These are phyloP conservation scores for Rhodocollybia butyracea DNA, from an alignment of 768 basidiomycete species.

Conservation along the genomic window DNA sequence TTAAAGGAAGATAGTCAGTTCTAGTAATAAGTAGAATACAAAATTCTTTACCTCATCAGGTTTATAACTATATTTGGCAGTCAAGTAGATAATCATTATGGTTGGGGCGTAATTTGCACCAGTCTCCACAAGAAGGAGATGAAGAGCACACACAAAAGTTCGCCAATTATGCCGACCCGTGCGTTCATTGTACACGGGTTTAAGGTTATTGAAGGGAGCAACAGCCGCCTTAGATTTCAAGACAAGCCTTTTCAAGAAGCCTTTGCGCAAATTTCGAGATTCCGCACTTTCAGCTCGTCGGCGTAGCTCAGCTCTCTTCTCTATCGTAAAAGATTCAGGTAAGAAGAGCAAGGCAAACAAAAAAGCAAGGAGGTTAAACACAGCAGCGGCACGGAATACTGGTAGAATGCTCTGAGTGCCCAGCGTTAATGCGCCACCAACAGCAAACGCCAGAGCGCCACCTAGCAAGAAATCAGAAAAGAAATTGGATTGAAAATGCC, in stretches of 20 bases:
- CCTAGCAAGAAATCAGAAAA: conserved; percentile 13
- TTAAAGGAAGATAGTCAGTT: not conserved
- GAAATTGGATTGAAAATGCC: not conserved
- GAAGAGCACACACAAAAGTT: conserved; percentile 23
- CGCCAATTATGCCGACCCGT: conserved; percentile 25
- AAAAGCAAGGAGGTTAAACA: conserved; percentile 13
- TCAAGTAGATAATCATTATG: conserved; percentile 21
- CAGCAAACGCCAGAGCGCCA: conserved; percentile 20
- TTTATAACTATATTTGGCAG: conserved; percentile 22
- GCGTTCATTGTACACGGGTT: conserved; percentile 14
- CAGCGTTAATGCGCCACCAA: conserved; percentile 28
- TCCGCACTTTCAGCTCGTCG: conserved; percentile 7
- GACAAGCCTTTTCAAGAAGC: not conserved
- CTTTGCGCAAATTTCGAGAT: not conserved
- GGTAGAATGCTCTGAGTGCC: conserved; percentile 17
- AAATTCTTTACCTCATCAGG: conserved; percentile 19
- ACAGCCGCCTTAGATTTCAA: not conserved
- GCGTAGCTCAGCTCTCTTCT: conserved; percentile 17
- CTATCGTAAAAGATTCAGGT: conserved; percentile 27
- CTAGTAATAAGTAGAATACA: not conserved
- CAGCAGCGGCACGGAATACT: conserved; percentile 18
- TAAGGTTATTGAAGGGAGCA: conserved; percentile 18
- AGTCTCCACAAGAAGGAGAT: conserved; percentile 19
- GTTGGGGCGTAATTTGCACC: conserved; percentile 13
- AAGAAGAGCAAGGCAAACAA: conserved; percentile 21